Evolutionary conservation across 177 flowering plant genomes (phyloP), one percentile per base, ranked within the genome.

Genomic region (Vitis hybrid): DNA sequence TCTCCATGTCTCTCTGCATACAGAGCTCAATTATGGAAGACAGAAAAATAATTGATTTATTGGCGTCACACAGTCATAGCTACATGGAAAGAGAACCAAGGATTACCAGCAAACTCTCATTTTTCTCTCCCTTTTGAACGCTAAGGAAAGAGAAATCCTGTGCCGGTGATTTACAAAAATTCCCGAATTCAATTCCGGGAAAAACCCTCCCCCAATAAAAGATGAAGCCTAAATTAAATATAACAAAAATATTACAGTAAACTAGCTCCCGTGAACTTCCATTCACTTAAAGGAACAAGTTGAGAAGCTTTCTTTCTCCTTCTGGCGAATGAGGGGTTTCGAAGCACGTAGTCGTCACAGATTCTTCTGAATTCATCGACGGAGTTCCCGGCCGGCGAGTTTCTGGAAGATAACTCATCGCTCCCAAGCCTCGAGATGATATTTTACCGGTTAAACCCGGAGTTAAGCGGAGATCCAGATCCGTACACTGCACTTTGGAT

Each of bases 311-410:
- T 14, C 69, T 68, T 8, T 83, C 77, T 19, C 55, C 73, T 66
- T 65, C 76, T 45, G n/a, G 63, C 14, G 51, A 18, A 59, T 54
- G 30, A 49, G 8, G 78, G 69, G 82, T 78, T 10, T 85, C 88
- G 19, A 77, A 74, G 59, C 84, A 82, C 54, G 84, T 76, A 4
- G 93, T 87, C 26, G 88, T 85, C 57, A 17, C 89, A 2, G 93
- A 90, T 60, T 82, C 92, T 51, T 88, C 94, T 0, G 94, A 88
- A 60, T 81, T 85, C 87, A 83, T 78, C 45, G 90, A 87, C 11
- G 91, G 92, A 39, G 82, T 85, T 12, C 80, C 80, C 39, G 84
- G 78, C 2, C 90, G 84, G 52, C 86, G 81, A 51, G 74, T 64
- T 51, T 81, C 86, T 48, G 67, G 65, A 69, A 67, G 23, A 11